Conservation (phyloP, 805 yeast genomes). For the Helenozyma baotianmanensis region DNA sequence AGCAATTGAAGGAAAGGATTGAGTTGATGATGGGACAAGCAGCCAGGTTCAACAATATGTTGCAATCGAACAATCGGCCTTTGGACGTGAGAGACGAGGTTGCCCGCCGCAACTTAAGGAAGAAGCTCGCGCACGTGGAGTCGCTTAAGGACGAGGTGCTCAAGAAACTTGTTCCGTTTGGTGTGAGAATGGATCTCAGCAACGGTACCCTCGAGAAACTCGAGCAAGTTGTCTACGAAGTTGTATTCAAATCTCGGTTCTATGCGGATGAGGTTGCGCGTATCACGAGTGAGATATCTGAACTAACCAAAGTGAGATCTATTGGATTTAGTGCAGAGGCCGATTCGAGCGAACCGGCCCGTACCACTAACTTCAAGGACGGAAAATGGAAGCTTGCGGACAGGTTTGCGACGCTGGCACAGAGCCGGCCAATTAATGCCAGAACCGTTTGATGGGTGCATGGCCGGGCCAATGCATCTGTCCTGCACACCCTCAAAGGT, state of each 20-base stretch:
- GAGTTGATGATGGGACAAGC: slow-evolving; percentile 27
- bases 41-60: slow-evolving; percentile 12
- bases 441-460: too few relatives aligned
- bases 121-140: slow-evolving; percentile 22
- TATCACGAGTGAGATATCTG: slow-evolving; percentile 4
- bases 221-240: slow-evolving; percentile 25
- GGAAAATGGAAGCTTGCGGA: too few relatives aligned
- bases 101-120: slow-evolving; percentile 22
- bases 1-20: slow-evolving; percentile 16
- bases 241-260: slow-evolving; percentile 17
- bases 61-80: slow-evolving; percentile 17
- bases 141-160: slow-evolving; percentile 20
- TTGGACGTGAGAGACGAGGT: slow-evolving; percentile 27
- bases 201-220: slow-evolving; percentile 21
- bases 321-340: too few relatives aligned
- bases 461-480: too few relatives aligned
- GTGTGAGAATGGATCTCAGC: slow-evolving; percentile 19
- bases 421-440: too few relatives aligned
- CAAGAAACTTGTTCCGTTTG: slow-evolving; percentile 29
- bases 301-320: too few relatives aligned
- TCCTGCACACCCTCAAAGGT: too few relatives aligned
- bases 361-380: too few relatives aligned
- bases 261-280: slow-evolving; percentile 5
- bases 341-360: too few relatives aligned
- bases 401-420: too few relatives aligned